Conservation (phyloP, 2,329 filamentous ascomycete species). For the Chaetomium globosum region DNA sequence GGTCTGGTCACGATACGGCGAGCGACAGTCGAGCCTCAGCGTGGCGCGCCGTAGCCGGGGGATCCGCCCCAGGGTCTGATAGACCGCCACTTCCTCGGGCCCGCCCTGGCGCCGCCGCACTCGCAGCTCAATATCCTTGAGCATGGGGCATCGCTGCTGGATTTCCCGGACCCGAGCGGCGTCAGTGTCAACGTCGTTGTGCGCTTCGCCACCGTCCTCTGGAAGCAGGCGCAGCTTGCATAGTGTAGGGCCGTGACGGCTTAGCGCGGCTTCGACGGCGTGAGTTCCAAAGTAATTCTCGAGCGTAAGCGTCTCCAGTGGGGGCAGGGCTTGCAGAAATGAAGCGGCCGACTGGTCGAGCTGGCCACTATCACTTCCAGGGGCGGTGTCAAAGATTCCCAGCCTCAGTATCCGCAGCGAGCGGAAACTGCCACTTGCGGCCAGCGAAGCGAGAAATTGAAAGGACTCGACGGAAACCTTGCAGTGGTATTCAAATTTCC, state of each 20-base stretch:
- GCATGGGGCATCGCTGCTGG: neutral
- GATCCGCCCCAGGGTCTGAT: conserved; percentile 7
- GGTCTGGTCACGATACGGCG: neutral
- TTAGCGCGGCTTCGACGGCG: neutral
- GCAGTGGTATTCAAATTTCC: neutral
- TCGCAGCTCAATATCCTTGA: neutral
- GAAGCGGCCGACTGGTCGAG: neutral
- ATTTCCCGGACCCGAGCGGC: neutral
- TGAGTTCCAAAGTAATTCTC: neutral
- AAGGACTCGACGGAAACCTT: neutral
- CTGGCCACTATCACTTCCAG: too few relatives aligned
- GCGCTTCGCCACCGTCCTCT: neutral
- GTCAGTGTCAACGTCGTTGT: neutral
- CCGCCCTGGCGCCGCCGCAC: conserved; percentile 8
- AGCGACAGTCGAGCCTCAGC: conserved; percentile 1
- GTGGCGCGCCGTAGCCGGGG: neutral
- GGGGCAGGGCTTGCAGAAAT: conserved; percentile 1
- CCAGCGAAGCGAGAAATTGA: conserved; percentile 5
- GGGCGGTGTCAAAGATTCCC: neutral
- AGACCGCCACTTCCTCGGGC: conserved; percentile 11
- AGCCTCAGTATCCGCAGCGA: conserved; percentile 1
- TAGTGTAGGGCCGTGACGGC: neutral
- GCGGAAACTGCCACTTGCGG: neutral
- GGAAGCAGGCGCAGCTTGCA: neutral
- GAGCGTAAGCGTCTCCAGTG: neutral